A percentile compares a stretch with the other conserved stretches of the same genome.
Evolutionary conservation across 2,329 filamentous ascomycete genomes (phyloP).

Genomic region (Fusarium fujikuroi): DNA sequence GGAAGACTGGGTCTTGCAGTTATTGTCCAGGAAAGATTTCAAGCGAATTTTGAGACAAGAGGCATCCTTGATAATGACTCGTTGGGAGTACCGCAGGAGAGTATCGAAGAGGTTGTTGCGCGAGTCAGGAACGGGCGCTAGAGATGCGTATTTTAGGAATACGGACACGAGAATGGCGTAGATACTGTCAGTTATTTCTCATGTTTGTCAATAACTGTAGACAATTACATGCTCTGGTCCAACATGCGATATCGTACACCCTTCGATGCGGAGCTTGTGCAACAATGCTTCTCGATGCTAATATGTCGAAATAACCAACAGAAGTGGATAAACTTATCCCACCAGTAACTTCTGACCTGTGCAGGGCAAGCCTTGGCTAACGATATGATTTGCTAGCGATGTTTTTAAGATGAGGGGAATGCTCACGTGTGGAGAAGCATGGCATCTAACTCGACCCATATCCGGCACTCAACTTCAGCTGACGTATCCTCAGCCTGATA

Average conservation of each 20-base stretch:
- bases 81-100: neutral
- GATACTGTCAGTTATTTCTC: neutral
- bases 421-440: constrained; percentile 7
- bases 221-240: accelerated
- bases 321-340: neutral
- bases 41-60: neutral
- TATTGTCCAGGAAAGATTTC: neutral
- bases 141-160: neutral
- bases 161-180: accelerated
- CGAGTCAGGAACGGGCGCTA: neutral
- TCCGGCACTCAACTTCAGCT: neutral
- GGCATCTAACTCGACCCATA: neutral
- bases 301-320: neutral
- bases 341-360: neutral
- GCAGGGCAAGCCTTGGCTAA: neutral
- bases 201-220: accelerated
- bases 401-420: neutral
- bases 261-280: neutral
- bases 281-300: neutral
- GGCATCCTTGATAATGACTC: neutral
- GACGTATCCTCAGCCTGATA: neutral
- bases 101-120: neutral
- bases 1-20: neutral
- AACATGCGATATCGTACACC: accelerated
- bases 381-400: neutral